These are phyloP conservation scores for Suillus lakei DNA, from an alignment of 768 basidiomycete species.

Conservation along the genomic window DNA sequence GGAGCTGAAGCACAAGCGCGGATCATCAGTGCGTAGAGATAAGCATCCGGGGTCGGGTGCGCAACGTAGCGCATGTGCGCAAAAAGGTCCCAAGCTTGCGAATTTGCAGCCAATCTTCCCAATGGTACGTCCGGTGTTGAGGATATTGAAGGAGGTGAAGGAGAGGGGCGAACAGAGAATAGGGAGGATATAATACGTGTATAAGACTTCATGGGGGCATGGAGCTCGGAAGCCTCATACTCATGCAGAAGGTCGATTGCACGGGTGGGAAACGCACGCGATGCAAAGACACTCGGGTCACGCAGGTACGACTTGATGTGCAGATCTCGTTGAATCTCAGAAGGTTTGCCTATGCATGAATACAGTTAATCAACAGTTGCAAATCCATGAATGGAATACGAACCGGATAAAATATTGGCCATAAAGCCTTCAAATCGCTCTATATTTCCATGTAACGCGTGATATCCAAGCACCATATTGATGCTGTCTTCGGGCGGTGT, in stretches of 20 bases:
- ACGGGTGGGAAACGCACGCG: constrained; percentile 54
- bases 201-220: constrained; percentile 79
- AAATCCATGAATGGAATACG: constrained; percentile 13
- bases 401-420: constrained; percentile 48
- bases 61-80: constrained; percentile 96
- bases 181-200: constrained; percentile 66
- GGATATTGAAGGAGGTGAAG: constrained; percentile 18
- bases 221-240: constrained; percentile 66
- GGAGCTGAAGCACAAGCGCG: constrained; percentile 72
- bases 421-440: constrained; percentile 51
- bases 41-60: constrained; percentile 75
- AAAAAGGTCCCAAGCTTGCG: constrained; percentile 93
- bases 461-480: constrained; percentile 52
- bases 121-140: constrained; percentile 18
- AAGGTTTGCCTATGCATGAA: constrained; percentile 39
- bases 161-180: constrained; percentile 47
- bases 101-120: constrained; percentile 53
- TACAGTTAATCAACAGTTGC: constrained; percentile 17
- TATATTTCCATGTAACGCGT: constrained; percentile 52
- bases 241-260: constrained; percentile 73
- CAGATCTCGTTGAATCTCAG: constrained; percentile 65
- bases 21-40: constrained; percentile 87
- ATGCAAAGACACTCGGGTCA: constrained; percentile 7
- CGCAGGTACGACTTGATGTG: constrained; percentile 71
- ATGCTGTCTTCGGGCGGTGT: constrained; percentile 47